Evolutionary conservation across 441 rosid genomes (phyloP), one percentile per base, ranked within the genome.

Genomic region (Rhodomyrtus psidioides): DNA sequence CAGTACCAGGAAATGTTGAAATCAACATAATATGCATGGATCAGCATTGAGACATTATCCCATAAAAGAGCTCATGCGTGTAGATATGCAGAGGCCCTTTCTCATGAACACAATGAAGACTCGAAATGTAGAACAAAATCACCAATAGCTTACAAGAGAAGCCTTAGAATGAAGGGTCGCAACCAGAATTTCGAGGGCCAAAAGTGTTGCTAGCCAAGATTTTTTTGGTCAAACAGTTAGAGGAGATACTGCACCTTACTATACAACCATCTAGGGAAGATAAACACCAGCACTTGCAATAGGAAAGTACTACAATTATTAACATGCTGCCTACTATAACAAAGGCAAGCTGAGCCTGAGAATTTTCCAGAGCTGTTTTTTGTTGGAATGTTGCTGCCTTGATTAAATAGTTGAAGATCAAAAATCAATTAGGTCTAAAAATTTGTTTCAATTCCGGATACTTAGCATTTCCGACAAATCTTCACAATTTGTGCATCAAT

Each of bases 121-220:
- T 70, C 6, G 15, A 56, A 74, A 23, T 46, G 58, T 6, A 10
- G 46, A 86, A 86, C 42, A 16, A 65, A 83, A 84, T 79, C 83
- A 59, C n/a, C 24, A 85, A n/a, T 79, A 86, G 88, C 98, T 91
- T 91, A 97, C 98, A 10, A 34, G 34, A 34, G 76, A 26, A 9
- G 76, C 34, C 76, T 65, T 65, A 65, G 59, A 56, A 56, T 56
- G 14, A 9, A 10, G 13, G n/a, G n/a, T 24, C 27, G 12, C 14
- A 2, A 24, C 26, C 6, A 56, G 27, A 56, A 24, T 12, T 56
- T 9, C n/a, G 27, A 65, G 0, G 8, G 26, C 49, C 76, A 34
- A 34, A 65, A 5, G 46, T 19, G 46, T 65, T 65, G 76, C n/a
- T 34, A 34, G 76, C 14, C 26, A 34, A 34, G 76, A 34, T 65